phyloP scores from a whole-genome alignment of 495 filamentous ascomycete genomes.

The Penicillium maclennaniae region DNA sequence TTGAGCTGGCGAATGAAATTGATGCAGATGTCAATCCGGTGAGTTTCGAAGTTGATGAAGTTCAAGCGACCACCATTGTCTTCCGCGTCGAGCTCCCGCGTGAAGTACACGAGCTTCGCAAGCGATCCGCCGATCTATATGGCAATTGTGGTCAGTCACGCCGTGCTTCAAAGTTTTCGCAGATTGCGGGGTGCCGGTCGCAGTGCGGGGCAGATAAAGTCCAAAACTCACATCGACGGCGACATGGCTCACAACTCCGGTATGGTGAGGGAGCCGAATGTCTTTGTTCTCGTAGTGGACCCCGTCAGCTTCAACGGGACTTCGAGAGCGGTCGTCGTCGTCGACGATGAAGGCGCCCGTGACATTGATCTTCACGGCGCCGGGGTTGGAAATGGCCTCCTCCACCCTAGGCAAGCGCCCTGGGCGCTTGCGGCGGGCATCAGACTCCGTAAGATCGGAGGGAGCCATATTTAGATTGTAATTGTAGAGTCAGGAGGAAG shows the following conservation, averaged over 20 bases:
- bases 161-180: slow-evolving; percentile 1
- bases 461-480: slow-evolving; percentile 14
- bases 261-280: slow-evolving; percentile 94
- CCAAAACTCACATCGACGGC: slow-evolving; percentile 82
- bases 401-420: slow-evolving; percentile 39
- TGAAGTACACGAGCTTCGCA: slow-evolving; percentile 96
- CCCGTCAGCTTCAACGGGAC: slow-evolving; percentile 50
- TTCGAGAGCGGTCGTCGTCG: slow-evolving; percentile 57
- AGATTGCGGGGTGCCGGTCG: slow-evolving; percentile 32
- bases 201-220: slow-evolving; percentile 31
- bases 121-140: slow-evolving; percentile 87
- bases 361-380: slow-evolving; percentile 88
- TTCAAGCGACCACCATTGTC: slow-evolving; percentile 87
- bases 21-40: slow-evolving; percentile 85
- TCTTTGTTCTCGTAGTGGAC: slow-evolving; percentile 79
- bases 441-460: slow-evolving; percentile 14
- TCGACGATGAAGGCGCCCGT: slow-evolving; percentile 94
- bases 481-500: background rate
- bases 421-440: slow-evolving; percentile 23
- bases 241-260: slow-evolving; percentile 87
- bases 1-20: slow-evolving; percentile 82
- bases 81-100: slow-evolving; percentile 71
- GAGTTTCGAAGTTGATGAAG: slow-evolving; percentile 93
- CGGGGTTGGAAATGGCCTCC: slow-evolving; percentile 76
- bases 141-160: slow-evolving; percentile 21